Evolutionary conservation across 345 rosid species (phyloP), one percentile per base, ranked within the genome.

Genomic region (Lepidium sativum): DNA sequence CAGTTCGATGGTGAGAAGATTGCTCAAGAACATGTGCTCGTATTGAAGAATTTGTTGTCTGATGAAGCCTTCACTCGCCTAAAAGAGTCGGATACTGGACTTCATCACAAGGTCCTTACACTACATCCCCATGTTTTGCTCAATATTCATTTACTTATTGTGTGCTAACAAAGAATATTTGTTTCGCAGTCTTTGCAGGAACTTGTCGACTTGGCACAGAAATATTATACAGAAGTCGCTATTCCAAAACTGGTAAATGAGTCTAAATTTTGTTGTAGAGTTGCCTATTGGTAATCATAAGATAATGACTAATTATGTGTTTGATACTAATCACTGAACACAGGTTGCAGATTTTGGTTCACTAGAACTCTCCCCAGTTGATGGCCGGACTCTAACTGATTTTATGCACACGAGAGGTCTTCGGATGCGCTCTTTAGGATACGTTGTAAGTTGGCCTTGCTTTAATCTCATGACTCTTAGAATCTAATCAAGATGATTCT

Each of bases 391-490:
- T 63, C 79, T 94, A 56, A 94, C 97, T 56, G 99, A 94, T 77
- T 94, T 94, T 80, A 88, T 94, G 99, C 99, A 94, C 75, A 87
- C 99, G 60, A 94, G 99, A 79, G 99, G 99, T 75, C 95, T 94
- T 77, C 84, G 79, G 73, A 88, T 94, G 95, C 91, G 88, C 63
- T 94, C 99, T 31, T 66, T 94, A 54, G 99, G 99, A 72, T 88
- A 76, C 65, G 92, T 94, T 57, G 99, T 94, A 82, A 90, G 99
- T 80, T 50, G 47, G 3, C 40, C 13, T 59, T 44, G 25, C 38
- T 35, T 53, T 18, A 42, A 43, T 13, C 10, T 72, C 47, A 29
- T n/a, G 18, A 13, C 20, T 58, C 17, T 58, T 59, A 35, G 21
- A 35, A 59, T 62, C 21, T 43, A 44, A 20, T 52, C 47, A 25